phyloP scores from a whole-genome alignment of 495 filamentous ascomycete genomes.

The Amorphotheca resinae region DNA sequence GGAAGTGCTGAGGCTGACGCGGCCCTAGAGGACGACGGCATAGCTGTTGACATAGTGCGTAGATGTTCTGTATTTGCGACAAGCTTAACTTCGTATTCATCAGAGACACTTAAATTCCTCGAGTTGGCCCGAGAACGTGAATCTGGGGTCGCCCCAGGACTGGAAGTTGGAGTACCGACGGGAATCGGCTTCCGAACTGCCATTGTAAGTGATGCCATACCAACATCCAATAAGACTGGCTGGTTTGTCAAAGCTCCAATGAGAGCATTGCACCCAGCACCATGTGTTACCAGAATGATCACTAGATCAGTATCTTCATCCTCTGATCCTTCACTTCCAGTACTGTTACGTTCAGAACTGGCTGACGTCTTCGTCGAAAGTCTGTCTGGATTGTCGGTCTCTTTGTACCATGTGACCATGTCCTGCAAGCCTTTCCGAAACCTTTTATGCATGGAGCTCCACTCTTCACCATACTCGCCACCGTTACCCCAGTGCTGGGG shows the following conservation, averaged over 20 bases:
- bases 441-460: conserved; percentile 84
- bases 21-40: conserved; percentile 16
- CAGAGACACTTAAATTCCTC: conserved; percentile 28
- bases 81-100: conserved; percentile 66
- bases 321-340: conserved; percentile 13
- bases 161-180: conserved; percentile 20
- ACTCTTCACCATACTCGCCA: conserved; percentile 84
- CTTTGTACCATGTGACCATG: conserved; percentile 71
- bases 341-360: conserved; percentile 10
- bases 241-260: conserved; percentile 84
- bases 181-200: conserved; percentile 50
- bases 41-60: conserved; percentile 33
- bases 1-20: conserved; percentile 16
- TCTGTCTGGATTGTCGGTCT: conserved; percentile 16
- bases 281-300: conserved; percentile 87
- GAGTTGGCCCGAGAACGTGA: conserved; percentile 24
- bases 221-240: conserved; percentile 79
- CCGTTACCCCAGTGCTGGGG: conserved; percentile 74
- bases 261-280: conserved; percentile 94
- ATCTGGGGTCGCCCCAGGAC: conserved; percentile 19
- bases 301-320: conserved; percentile 53
- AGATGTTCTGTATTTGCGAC: conserved; percentile 74
- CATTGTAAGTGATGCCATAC: conserved; percentile 83
- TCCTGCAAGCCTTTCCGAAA: conserved; percentile 64
- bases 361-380: conserved; percentile 13